Evolutionary conservation across 331 rosid genomes (phyloP).

Genomic region (Pyrus hybrid): DNA sequence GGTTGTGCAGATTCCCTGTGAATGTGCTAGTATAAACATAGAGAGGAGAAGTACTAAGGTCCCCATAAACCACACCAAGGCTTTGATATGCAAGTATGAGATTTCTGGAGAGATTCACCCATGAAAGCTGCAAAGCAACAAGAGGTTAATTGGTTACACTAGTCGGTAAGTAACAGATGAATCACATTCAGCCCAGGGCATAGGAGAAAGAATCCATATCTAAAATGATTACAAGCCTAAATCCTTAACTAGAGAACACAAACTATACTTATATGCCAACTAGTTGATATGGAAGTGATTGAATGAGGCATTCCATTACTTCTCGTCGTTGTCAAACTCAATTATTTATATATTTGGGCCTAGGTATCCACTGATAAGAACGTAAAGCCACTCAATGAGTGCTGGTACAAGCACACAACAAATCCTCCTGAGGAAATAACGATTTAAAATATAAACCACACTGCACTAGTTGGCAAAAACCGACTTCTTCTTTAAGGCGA

Average conservation of each 20-base stretch:
- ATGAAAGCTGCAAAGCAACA: constrained; percentile 48
- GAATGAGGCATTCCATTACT: not conserved
- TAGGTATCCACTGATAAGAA: not conserved
- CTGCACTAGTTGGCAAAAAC: not conserved
- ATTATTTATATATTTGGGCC: not conserved
- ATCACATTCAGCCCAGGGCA: not conserved
- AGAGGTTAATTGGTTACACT: not conserved
- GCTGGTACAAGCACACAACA: not conserved
- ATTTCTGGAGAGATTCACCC: constrained; percentile 58
- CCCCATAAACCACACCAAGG: constrained; percentile 93
- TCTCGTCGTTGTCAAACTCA: not conserved
- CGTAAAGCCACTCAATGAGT: not conserved
- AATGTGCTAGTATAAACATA: constrained; percentile 76
- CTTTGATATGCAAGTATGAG: constrained; percentile 89
- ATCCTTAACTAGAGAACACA: not conserved
- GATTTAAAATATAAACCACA: not conserved
- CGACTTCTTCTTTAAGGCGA: not conserved
- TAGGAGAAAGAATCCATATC: not conserved
- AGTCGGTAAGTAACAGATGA: not conserved
- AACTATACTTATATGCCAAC: not conserved
- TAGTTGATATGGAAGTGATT: not conserved
- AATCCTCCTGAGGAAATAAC: not conserved
- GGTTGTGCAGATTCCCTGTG: constrained; percentile 42
- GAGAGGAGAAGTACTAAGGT: constrained; percentile 92
- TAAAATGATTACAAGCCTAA: not conserved